Base-by-base conservation (phyloP, 371 early-diverging fungal species). In the Phascolomyces articulosus region DNA sequence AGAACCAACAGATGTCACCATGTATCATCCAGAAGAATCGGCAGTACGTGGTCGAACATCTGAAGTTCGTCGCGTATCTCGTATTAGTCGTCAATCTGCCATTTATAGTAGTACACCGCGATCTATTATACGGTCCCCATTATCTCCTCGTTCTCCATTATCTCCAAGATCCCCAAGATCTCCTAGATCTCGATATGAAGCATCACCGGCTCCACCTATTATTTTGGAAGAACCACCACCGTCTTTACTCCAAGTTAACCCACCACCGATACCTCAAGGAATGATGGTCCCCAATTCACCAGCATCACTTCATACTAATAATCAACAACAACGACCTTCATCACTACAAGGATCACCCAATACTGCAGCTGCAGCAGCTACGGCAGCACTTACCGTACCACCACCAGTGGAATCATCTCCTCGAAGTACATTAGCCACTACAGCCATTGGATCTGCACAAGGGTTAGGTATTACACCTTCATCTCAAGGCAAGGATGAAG, bases 21-120 rank as follows among this genome's bases (percentile, higher is more conserved):
- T 80, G 78, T 71, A 69, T 27, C 67, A 69, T 51, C 78, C 76
- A 20, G 77, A 78, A 34, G 74, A 76, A n/a, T 72, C 72, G 20
- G 74, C 76, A 0, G 63, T 80, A 15, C 69, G 68, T 13, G 62
- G 77, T 63, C 68, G 74, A 21, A 34, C 34, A 34, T 51, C 47
- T 10, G n/a, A 11, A 20, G 23, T 13, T 51, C 11, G 10, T n/a
- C 58, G 64, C 10, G 27, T 61, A 0, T 44, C 63, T 2, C 29
- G 62, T 18, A 34, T 55, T 20, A 60, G 67, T 58, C 64, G 64
- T 18, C 56, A 54, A 27, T 56, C 60, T 26, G 60, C 51, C 4
- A 51, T 51, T 4, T 24, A 23, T 4, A 51, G 51, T 3, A 24
- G 26, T 20, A 38, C 59, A 20, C 62, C 55, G 11, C 27, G 54